Evolutionary conservation across 208 protist species (phyloP).

Genomic region (Trypanosomatidae sp.): DNA sequence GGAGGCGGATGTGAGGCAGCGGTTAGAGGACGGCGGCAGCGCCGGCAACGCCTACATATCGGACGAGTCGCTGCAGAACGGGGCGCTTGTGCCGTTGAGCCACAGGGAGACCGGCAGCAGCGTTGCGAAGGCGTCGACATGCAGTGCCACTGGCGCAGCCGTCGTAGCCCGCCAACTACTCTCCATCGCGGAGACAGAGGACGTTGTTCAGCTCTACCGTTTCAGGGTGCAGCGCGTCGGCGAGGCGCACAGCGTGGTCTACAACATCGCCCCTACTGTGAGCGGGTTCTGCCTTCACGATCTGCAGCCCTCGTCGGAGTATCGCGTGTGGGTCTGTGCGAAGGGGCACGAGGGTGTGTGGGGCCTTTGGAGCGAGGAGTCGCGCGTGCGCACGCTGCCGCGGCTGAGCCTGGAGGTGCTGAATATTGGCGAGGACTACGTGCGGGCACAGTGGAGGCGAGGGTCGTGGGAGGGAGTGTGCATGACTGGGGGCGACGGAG

Average conservation of each 20-base stretch:
- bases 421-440: constrained; percentile 90
- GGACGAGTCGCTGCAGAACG: constrained; percentile 2
- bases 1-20: constrained; percentile 20
- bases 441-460: constrained; percentile 79
- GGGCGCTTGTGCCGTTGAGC: constrained; percentile 6
- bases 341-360: constrained; percentile 88
- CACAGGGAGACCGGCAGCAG: too few relatives aligned
- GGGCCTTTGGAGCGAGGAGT: constrained; percentile 91
- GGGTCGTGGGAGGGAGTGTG: constrained; percentile 64
- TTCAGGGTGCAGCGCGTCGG: constrained; percentile 86
- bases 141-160: not conserved
- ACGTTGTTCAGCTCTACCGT: constrained; percentile 86
- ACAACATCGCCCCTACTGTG: constrained; percentile 80
- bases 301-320: constrained; percentile 84
- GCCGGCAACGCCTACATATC: not conserved
- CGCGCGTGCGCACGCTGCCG: constrained; percentile 88
- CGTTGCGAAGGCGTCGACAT: not conserved
- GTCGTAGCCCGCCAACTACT: constrained; percentile 1
- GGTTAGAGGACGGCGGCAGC: constrained; percentile 7
- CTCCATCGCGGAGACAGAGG: constrained; percentile 59
- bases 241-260: constrained; percentile 51
- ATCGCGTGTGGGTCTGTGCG: constrained; percentile 87
- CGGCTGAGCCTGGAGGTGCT: constrained; percentile 77
- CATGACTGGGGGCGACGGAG: constrained; percentile 30
- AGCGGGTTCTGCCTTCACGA: constrained; percentile 85